Evolutionary conservation across 495 filamentous ascomycete species (phyloP).

Genomic region (Pseudevernia furfuracea): DNA sequence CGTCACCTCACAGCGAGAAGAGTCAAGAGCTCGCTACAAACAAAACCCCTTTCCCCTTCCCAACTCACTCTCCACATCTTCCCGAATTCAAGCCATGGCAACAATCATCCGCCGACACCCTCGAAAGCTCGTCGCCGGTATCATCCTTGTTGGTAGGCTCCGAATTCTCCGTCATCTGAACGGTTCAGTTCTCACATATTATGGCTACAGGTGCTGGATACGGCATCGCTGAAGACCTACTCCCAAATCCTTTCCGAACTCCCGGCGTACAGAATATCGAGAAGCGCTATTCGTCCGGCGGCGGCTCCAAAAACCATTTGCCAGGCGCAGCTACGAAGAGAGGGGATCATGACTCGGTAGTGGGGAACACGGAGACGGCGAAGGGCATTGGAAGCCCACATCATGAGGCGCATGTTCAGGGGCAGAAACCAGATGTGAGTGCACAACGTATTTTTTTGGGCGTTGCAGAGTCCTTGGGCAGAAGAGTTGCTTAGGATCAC

Average conservation of each 20-base stretch:
- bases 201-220: neutral
- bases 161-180: neutral
- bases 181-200: neutral
- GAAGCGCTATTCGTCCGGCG: conserved; percentile 27
- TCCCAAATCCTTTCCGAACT: conserved; percentile 23
- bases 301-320: conserved; percentile 26
- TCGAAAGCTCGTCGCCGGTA: conserved; percentile 23
- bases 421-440: conserved; percentile 28
- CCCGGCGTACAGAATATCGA: conserved; percentile 31
- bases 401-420: conserved; percentile 23
- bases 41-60: neutral
- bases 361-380: conserved; percentile 13
- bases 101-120: conserved; percentile 18
- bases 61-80: neutral
- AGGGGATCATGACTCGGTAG: conserved; percentile 22
- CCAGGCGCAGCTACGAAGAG: conserved; percentile 25
- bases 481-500: neutral
- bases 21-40: neutral
- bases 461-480: neutral
- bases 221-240: neutral
- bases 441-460: neutral
- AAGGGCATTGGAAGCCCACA: conserved; percentile 26
- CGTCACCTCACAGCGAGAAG: neutral
- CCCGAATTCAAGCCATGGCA: conserved; percentile 10
- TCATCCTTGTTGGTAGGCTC: conserved; percentile 15